Evolutionary conservation across 2,329 filamentous ascomycete species (phyloP).

Genomic region (Ceratocystiopsis brevicomis): DNA sequence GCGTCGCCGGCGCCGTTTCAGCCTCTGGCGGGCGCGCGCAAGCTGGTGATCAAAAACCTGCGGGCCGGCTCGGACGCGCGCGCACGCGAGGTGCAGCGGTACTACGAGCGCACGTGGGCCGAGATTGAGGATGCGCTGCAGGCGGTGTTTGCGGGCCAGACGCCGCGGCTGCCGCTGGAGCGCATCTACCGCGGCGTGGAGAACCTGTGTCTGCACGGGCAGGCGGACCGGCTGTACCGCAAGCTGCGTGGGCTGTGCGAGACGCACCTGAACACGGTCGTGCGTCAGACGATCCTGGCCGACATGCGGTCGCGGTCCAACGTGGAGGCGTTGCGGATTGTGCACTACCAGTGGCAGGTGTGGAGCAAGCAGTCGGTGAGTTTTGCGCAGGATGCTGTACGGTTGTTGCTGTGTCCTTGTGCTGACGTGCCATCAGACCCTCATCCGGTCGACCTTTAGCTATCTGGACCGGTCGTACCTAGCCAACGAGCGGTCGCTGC

Average conservation of each 20-base stretch:
- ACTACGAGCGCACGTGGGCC: constrained; percentile 56
- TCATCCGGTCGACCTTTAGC: constrained; percentile 76
- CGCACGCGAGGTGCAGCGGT: constrained; percentile 47
- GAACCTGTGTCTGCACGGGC: constrained; percentile 67
- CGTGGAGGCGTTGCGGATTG: constrained; percentile 41
- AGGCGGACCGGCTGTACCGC: constrained; percentile 47
- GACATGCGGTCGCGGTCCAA: constrained; percentile 32
- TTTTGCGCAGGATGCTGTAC: too few relatives aligned
- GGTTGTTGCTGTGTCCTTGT: too few relatives aligned
- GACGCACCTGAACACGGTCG: constrained; percentile 41
- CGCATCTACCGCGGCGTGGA: constrained; percentile 80
- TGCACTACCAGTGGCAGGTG: constrained; percentile 44
- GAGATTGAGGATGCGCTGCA: constrained; percentile 57
- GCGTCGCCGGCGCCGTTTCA: constrained; percentile 34
- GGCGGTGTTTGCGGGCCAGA: constrained; percentile 48
- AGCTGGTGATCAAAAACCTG: constrained; percentile 86
- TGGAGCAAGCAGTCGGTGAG: constrained; percentile 63
- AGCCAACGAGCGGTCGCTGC: constrained; percentile 47
- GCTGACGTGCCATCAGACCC: constrained; percentile 28
- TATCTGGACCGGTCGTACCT: constrained; percentile 85
- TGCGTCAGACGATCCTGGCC: constrained; percentile 36
- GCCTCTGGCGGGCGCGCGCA: constrained; percentile 60
- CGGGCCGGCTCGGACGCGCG: constrained; percentile 33
- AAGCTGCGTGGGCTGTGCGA: constrained; percentile 49
- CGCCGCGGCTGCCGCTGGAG: constrained; percentile 58